phyloP scores from a whole-genome alignment of 257 asterid genomes.

The Petrea volubilis region DNA sequence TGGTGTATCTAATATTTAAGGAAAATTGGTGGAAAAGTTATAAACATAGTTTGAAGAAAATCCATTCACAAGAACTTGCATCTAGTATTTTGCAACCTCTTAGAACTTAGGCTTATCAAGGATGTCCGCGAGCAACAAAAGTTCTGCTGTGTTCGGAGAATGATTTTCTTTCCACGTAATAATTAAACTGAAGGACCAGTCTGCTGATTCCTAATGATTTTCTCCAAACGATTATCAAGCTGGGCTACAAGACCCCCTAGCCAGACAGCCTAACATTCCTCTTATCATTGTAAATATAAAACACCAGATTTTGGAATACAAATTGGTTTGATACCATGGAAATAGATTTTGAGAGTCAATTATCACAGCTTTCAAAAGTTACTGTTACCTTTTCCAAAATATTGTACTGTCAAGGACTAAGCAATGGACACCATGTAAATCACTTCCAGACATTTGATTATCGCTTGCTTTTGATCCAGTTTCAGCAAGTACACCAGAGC shows the following conservation, averaged over 20 bases:
- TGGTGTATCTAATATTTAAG: neutral
- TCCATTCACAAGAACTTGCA: neutral
- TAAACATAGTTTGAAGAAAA: neutral
- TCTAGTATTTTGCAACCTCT: neutral
- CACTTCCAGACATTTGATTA: conserved; percentile 39
- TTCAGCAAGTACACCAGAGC: conserved; percentile 65
- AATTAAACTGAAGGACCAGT: neutral
- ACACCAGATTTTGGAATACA: conserved; percentile 1
- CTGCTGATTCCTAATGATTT: neutral
- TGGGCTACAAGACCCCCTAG: neutral
- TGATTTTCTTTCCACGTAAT: neutral
- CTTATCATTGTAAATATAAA: neutral
- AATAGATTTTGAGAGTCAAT: neutral
- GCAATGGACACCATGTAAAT: conserved; percentile 63
- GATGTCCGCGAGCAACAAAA: neutral
- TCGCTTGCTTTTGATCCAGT: conserved; percentile 40
- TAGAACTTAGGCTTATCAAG: neutral
- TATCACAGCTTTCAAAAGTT: conserved; percentile 12
- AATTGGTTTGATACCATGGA: conserved; percentile 7
- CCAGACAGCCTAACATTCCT: neutral
- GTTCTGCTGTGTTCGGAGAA: neutral
- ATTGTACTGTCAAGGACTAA: conserved; percentile 82
- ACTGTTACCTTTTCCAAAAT: conserved; percentile 70
- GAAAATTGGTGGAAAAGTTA: neutral
- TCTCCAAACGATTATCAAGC: neutral